phyloP scores from a whole-genome alignment of 2,329 filamentous ascomycete species.

The Pleurostoma richardsiae region DNA sequence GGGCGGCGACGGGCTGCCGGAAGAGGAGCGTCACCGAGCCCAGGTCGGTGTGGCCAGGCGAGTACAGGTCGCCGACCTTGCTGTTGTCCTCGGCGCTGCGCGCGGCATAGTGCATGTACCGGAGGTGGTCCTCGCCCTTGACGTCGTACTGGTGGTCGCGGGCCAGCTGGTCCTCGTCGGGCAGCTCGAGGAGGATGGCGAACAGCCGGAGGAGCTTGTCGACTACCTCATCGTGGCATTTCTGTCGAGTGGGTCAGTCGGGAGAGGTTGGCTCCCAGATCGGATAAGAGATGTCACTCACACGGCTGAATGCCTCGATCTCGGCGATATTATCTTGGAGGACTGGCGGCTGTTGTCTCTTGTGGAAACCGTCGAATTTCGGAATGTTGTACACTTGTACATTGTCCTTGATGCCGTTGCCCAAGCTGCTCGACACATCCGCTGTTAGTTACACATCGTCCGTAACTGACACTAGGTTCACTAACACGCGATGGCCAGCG shows the following conservation, averaged over 20 bases:
- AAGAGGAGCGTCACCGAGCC: conserved; percentile 53
- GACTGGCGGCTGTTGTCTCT: conserved; percentile 30
- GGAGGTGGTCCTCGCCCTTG: conserved; percentile 55
- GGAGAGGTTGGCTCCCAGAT: too few species aligned
- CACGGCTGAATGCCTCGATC: conserved; percentile 44
- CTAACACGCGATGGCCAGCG: conserved; percentile 28
- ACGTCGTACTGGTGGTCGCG: conserved; percentile 52
- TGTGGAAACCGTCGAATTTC: conserved; percentile 22
- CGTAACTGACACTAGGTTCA: neutral
- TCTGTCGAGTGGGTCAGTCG: conserved; percentile 15
- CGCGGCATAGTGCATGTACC: conserved; percentile 55
- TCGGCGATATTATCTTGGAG: conserved; percentile 44
- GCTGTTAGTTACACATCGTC: neutral
- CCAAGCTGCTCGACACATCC: neutral
- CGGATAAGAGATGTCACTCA: conserved; percentile 13
- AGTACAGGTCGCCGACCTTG: conserved; percentile 35
- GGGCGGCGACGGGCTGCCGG: conserved; percentile 50
- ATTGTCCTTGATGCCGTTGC: conserved; percentile 30
- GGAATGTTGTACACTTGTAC: conserved; percentile 32
- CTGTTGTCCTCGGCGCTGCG: conserved; percentile 42
- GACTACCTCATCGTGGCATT: conserved; percentile 47
- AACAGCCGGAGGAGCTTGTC: conserved; percentile 54
- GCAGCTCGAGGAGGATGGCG: conserved; percentile 55
- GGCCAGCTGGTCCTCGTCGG: conserved; percentile 51
- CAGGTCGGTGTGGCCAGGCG: conserved; percentile 49